Percentiles rank a stretch among this genome's conserved stretches.
Conservation (phyloP, 2,329 filamentous ascomycete genomes). For the Aspergillus calidoustus region DNA sequence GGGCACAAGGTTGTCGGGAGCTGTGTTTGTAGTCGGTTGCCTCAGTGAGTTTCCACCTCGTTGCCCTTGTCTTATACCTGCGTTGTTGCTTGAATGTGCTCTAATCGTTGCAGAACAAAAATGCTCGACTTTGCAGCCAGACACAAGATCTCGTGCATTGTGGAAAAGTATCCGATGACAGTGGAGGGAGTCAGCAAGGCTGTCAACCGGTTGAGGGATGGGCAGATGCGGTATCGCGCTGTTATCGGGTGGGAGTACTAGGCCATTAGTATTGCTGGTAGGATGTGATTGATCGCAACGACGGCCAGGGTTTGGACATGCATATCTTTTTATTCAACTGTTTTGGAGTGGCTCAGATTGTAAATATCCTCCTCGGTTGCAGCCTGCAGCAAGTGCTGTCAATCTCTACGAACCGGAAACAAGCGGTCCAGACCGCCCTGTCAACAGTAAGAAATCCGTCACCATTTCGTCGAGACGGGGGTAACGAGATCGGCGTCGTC, state of each 20-base stretch:
- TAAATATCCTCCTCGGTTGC: too few species aligned
- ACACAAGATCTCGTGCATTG: background rate
- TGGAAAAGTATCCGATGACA: constrained; percentile 7
- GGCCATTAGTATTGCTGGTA: too few species aligned
- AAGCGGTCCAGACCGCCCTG: too few species aligned
- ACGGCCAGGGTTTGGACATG: too few species aligned
- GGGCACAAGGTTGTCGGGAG: background rate
- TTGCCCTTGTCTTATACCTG: background rate
- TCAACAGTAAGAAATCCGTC: too few species aligned
- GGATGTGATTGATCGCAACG: too few species aligned
- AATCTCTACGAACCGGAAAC: too few species aligned
- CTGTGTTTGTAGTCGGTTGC: background rate
- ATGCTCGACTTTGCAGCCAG: constrained; percentile 5
- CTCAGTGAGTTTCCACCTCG: background rate
- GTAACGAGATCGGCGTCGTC: too few species aligned
- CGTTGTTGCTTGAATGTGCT: background rate
- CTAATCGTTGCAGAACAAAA: background rate
- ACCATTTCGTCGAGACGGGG: too few species aligned
- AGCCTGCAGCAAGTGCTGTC: too few species aligned
- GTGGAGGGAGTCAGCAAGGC: background rate
- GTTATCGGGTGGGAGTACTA: background rate
- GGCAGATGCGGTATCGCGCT: constrained; percentile 1
- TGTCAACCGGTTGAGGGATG: background rate
- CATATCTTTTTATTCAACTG: too few species aligned
- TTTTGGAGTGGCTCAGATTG: too few species aligned